These are phyloP conservation scores for Irpex sp. DNA, from an alignment of 1,284 basidiomycete genomes.

Conservation along the genomic window DNA sequence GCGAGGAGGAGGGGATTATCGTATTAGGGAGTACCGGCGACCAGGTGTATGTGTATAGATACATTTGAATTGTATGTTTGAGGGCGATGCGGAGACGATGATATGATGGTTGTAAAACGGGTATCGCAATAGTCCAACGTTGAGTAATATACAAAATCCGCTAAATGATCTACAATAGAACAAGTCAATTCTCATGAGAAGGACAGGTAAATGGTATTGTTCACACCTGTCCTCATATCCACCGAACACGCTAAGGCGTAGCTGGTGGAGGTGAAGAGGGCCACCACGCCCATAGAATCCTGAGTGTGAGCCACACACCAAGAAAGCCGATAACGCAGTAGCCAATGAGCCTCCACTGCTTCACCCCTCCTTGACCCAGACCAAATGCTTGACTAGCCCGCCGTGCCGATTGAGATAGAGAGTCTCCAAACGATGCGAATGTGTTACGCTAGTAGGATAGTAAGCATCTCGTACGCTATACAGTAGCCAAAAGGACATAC, in stretches of 20 bases:
- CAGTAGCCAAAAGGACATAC: slow-evolving; percentile 38
- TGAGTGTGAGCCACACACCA: slow-evolving; percentile 44
- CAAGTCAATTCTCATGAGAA: too few relatives aligned
- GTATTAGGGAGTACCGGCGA: slow-evolving; percentile 51
- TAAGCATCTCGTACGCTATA: neutral
- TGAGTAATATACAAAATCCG: neutral
- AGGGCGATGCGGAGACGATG: neutral
- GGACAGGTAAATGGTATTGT: too few relatives aligned
- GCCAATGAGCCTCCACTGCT: slow-evolving; percentile 63
- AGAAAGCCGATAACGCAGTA: slow-evolving; percentile 47
- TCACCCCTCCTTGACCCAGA: slow-evolving; percentile 56
- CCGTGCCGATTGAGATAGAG: slow-evolving; percentile 60
- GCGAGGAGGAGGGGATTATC: slow-evolving; percentile 58
- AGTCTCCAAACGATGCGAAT: slow-evolving; percentile 60
- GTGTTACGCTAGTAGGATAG: slow-evolving; percentile 49
- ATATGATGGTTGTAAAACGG: neutral
- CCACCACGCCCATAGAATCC: slow-evolving; percentile 30
- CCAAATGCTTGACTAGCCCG: slow-evolving; percentile 71
- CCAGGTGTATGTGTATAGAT: slow-evolving; percentile 47
- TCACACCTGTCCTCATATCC: neutral
- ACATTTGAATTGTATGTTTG: slow-evolving; percentile 16
- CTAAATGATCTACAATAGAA: neutral
- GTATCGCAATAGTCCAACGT: neutral
- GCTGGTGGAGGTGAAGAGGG: slow-evolving; percentile 12
- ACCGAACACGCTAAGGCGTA: neutral